Evolutionary conservation across 1,284 basidiomycete genomes (phyloP).

Genomic region (Puccinia horiana): DNA sequence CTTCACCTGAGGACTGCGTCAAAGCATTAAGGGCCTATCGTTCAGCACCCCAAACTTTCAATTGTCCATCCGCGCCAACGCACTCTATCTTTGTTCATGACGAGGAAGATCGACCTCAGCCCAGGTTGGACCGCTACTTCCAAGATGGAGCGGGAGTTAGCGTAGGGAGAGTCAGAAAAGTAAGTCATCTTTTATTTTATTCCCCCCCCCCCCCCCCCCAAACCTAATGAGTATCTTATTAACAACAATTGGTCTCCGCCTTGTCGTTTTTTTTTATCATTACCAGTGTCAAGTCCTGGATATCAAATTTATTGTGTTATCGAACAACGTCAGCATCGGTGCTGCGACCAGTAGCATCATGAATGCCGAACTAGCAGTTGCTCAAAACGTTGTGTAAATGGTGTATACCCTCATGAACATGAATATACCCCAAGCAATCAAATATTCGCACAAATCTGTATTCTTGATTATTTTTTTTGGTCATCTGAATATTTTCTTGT

Average conservation of each 20-base stretch:
- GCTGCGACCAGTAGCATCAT: slow-evolving; percentile 97
- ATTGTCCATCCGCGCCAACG: slow-evolving; percentile 81
- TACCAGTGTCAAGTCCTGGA: slow-evolving; percentile 7
- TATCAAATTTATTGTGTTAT: slow-evolving; percentile 90
- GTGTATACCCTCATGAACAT: no score
- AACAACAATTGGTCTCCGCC: neutral
- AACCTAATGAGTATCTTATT: slow-evolving; percentile 11
- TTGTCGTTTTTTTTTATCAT: neutral
- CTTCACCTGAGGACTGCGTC: slow-evolving; percentile 81
- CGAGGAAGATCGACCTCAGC: slow-evolving; percentile 89
- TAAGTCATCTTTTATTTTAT: slow-evolving; percentile 59
- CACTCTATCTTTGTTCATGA: slow-evolving; percentile 90
- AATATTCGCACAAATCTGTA: no score
- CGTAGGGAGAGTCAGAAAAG: slow-evolving; percentile 89
- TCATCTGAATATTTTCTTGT: no score
- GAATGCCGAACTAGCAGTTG: slow-evolving; percentile 91
- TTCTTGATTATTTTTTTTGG: no score
- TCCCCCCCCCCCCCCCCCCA: neutral
- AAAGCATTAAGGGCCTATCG: slow-evolving; percentile 75
- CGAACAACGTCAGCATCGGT: slow-evolving; percentile 93
- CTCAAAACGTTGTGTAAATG: slow-evolving; percentile 67
- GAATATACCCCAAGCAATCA: no score
- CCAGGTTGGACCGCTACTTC: slow-evolving; percentile 83
- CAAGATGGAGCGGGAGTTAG: slow-evolving; percentile 89
- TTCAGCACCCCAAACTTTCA: slow-evolving; percentile 75